Evolutionary conservation across 805 yeast species (phyloP).

Genomic region (Lachancea fermentati): DNA sequence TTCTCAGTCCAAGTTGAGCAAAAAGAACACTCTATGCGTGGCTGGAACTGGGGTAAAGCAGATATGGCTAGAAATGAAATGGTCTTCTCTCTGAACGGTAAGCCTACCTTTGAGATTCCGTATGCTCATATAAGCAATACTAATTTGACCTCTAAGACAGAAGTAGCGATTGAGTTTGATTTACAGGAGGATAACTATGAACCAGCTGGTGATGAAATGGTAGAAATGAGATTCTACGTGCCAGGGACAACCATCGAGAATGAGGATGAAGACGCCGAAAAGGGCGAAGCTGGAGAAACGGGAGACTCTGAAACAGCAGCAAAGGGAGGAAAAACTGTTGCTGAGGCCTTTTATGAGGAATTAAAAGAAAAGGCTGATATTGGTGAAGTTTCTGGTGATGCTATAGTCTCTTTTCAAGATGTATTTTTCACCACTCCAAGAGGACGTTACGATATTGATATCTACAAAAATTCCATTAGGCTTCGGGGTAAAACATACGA

Average conservation of each 20-base stretch:
- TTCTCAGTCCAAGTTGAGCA: conserved; percentile 71
- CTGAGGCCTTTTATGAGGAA: conserved; percentile 82
- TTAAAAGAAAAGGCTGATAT: conserved; percentile 89
- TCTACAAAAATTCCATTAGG: conserved; percentile 81
- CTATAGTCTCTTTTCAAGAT: conserved; percentile 88
- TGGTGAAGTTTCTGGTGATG: conserved; percentile 91
- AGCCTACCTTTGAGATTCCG: conserved; percentile 90
- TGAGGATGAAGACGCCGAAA: conserved; percentile 28
- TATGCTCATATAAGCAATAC: conserved; percentile 75
- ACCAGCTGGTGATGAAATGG: conserved; percentile 90
- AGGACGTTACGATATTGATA: conserved; percentile 96
- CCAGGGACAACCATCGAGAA: conserved; percentile 65
- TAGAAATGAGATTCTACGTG: conserved; percentile 86
- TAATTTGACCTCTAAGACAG: conserved; percentile 86
- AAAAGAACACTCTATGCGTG: conserved; percentile 87
- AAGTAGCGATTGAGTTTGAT: conserved; percentile 85
- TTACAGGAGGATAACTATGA: conserved; percentile 48
- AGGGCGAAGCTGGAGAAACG: conserved; percentile 33
- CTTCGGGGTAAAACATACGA: conserved; percentile 97
- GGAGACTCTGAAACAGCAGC: conserved; percentile 17
- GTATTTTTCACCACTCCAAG: conserved; percentile 92
- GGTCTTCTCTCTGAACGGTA: conserved; percentile 76
- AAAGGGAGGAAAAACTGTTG: conserved; percentile 50
- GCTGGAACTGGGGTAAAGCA: conserved; percentile 98
- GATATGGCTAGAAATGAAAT: conserved; percentile 91